Evolutionary conservation across 2,329 filamentous ascomycete genomes (phyloP), one percentile per base, ranked within the genome.

Genomic region (Hawksworthiomyces lignivorus): DNA sequence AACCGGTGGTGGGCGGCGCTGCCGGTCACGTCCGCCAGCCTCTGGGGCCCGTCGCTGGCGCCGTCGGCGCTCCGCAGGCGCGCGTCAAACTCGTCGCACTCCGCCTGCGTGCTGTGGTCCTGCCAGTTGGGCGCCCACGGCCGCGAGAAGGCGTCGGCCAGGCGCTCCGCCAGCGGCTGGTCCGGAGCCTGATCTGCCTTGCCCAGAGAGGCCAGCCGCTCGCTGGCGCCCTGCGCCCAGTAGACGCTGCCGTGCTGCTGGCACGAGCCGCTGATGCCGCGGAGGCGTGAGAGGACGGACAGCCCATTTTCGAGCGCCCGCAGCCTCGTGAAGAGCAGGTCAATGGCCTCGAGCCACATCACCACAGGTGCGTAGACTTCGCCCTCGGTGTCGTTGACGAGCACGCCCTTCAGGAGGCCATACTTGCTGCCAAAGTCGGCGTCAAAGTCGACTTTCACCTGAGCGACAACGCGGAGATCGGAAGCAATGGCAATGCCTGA

Each of bases 181-280:
- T 63, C 63, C 3, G 72, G 58, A 50, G 86, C 71, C 14, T 22
- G 12, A 7, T 36, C 26, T 9, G 22, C 10, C 19, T 19, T 26
- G 8, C 12, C 8, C 10, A 97, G 65, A 11, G 55, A 65, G 4
- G 60, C 64, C 32, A 97, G 72, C 32, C 83, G 56, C 7, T 62
- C 56, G 57, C 85, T 83, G 6, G 86, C 89, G 43, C 80, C 66
- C 33, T 68, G 61, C 45, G 76, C 84, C 90, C 90, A 97, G 67
- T 92, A 97, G 21, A 97, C 88, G 60, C 90, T 97, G 26, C 92
- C 92, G 63, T 97, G 92, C 70, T 98, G 92, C 75, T 97, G 94
- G 41, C 92, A 89, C 14, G 90, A 89, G 48, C 88, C 92, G 55
- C 86, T 90, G 52, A 98, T 75, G 22, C 87, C 90, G 56, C 76